Conservation (phyloP, 78 protist species). For the Cavenderia fasciculata region DNA sequence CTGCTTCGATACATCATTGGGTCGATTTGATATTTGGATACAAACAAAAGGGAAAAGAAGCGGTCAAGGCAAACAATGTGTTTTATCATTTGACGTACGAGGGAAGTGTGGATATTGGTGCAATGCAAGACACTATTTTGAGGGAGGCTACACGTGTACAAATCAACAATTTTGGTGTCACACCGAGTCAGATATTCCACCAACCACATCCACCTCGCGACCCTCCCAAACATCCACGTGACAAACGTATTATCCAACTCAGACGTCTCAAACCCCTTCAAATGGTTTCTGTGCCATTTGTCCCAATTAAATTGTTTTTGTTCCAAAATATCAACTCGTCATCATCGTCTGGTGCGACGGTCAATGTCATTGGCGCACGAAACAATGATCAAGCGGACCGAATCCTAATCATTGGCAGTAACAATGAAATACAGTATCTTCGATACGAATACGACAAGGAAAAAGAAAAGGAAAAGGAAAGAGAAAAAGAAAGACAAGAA, state of each 20-base stretch:
- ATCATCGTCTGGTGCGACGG: not conserved
- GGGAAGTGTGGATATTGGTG: slow-evolving; percentile 91
- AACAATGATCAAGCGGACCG: slow-evolving; percentile 4
- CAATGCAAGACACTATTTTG: slow-evolving; percentile 76
- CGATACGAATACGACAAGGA: not conserved
- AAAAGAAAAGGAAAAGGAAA: too few species aligned
- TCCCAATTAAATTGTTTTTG: slow-evolving; percentile 18
- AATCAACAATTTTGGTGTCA: slow-evolving; percentile 95
- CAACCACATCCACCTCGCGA: slow-evolving; percentile 79
- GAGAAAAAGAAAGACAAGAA: too few species aligned
- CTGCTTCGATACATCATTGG: slow-evolving; percentile 93
- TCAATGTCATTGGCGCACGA: not conserved
- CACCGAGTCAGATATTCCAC: slow-evolving; percentile 95
- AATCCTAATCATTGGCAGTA: slow-evolving; percentile 34
- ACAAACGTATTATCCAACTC: not conserved
- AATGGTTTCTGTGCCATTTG: slow-evolving; percentile 9
- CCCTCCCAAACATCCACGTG: not conserved
- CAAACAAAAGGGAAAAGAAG: slow-evolving; percentile 92
- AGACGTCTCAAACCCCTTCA: slow-evolving; percentile 18
- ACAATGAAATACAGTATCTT: slow-evolving; percentile 44
- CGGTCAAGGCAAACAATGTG: slow-evolving; percentile 87
- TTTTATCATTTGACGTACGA: slow-evolving; percentile 97
- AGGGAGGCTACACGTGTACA: slow-evolving; percentile 66
- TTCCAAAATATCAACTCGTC: not conserved
- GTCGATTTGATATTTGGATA: slow-evolving; percentile 97